Conservation (phyloP, 2,329 filamentous ascomycete species). For the Lachnellula willkommii region DNA sequence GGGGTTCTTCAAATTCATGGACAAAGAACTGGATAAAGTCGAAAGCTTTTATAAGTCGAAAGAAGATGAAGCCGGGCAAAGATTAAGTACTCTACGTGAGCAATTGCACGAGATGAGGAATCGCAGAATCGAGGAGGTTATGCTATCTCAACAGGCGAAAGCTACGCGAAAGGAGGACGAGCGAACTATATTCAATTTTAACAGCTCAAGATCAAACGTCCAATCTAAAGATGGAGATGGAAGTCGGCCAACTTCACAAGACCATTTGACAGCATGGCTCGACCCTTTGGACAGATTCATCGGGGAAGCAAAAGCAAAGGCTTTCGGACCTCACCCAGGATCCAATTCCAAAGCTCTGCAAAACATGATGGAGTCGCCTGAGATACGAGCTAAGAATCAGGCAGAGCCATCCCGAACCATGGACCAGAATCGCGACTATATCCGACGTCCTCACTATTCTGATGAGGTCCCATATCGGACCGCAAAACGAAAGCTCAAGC, state of each 20-base stretch:
- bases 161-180: constrained; percentile 20
- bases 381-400: constrained; percentile 38
- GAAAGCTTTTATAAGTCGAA: constrained; percentile 85
- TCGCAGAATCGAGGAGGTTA: constrained; percentile 67
- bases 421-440: constrained; percentile 43
- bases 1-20: constrained; percentile 85
- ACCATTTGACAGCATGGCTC: constrained; percentile 39
- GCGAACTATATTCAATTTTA: constrained; percentile 11
- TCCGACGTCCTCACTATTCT: constrained; percentile 40
- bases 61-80: constrained; percentile 74
- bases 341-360: constrained; percentile 57
- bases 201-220: constrained; percentile 15
- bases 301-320: constrained; percentile 40
- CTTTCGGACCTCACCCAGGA: constrained; percentile 43
- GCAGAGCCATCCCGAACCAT: constrained; percentile 18
- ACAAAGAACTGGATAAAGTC: constrained; percentile 82
- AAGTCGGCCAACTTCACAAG: constrained; percentile 14
- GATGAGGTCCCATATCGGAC: constrained; percentile 74
- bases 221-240: constrained; percentile 14
- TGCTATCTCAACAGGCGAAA: constrained; percentile 21
- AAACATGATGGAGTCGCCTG: constrained; percentile 39
- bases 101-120: constrained; percentile 94
- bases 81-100: constrained; percentile 65
- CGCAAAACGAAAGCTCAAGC: constrained; percentile 86
- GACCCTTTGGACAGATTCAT: constrained; percentile 40